Percentiles rank a stretch among this genome's conserved stretches.
Evolutionary conservation across 805 yeast genomes (phyloP).

Genomic region (Yamadazyma ubonensis): DNA sequence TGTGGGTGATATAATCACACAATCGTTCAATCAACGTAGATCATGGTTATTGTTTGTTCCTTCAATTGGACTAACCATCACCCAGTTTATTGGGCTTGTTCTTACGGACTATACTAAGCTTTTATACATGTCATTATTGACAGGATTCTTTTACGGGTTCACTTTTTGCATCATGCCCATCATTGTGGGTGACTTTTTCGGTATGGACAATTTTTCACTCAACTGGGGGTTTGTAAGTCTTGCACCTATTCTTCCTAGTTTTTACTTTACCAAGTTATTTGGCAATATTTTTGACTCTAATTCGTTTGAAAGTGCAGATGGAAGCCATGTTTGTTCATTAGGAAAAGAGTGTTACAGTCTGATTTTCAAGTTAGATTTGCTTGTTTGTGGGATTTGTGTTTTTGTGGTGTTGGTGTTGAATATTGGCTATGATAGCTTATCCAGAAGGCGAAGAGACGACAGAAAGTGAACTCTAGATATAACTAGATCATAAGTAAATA

Average conservation of each 20-base stretch:
- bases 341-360: slow-evolving; percentile 46
- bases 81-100: slow-evolving; percentile 50
- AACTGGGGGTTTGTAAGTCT: slow-evolving; percentile 73
- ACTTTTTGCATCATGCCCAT: slow-evolving; percentile 72
- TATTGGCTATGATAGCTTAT: slow-evolving; percentile 10
- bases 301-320: slow-evolving; percentile 17
- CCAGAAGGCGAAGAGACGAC: not conserved
- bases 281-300: slow-evolving; percentile 61
- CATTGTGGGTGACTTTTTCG: slow-evolving; percentile 73
- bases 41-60: slow-evolving; percentile 58
- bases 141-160: slow-evolving; percentile 73
- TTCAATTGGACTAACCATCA: slow-evolving; percentile 41
- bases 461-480: too few relatives aligned
- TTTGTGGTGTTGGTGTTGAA: slow-evolving; percentile 10
- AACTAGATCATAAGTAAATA: too few relatives aligned
- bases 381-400: slow-evolving; percentile 20
- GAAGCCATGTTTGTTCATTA: slow-evolving; percentile 23
- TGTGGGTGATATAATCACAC: slow-evolving; percentile 58
- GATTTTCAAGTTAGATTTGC: slow-evolving; percentile 39
- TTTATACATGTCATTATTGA: slow-evolving; percentile 51
- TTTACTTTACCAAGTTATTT: slow-evolving; percentile 58
- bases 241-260: slow-evolving; percentile 64
- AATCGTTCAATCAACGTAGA: slow-evolving; percentile 46
- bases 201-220: slow-evolving; percentile 62
- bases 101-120: slow-evolving; percentile 36